Evolutionary conservation across 257 asterid species (phyloP).

Genomic region (Thymus quinquecostatus): DNA sequence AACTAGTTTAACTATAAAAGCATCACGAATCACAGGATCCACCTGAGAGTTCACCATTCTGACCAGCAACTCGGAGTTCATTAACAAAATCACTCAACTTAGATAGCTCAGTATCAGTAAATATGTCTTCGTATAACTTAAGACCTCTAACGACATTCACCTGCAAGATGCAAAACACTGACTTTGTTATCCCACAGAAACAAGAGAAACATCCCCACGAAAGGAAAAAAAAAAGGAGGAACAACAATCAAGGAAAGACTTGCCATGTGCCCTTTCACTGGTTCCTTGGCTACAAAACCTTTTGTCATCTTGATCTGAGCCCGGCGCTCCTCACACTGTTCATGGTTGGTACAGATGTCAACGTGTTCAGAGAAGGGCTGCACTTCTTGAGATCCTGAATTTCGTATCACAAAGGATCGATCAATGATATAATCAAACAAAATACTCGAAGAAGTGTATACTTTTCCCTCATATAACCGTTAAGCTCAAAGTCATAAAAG

Average conservation of each 20-base stretch:
- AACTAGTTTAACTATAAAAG: constrained; percentile 75
- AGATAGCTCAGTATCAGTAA: constrained; percentile 73
- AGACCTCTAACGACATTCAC: constrained; percentile 96
- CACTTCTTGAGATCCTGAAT: constrained; percentile 83
- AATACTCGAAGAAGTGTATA: constrained; percentile 7
- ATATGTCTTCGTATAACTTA: constrained; percentile 80
- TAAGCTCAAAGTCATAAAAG: constrained; percentile 19
- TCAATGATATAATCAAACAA: not conserved
- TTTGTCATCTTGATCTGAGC: constrained; percentile 77
- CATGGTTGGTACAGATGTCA: constrained; percentile 79
- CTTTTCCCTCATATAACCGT: constrained; percentile 19
- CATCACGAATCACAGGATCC: constrained; percentile 89
- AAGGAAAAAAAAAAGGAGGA: not conserved
- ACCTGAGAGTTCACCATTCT: constrained; percentile 99
- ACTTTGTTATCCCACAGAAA: constrained; percentile 7
- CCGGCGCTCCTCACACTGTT: constrained; percentile 75
- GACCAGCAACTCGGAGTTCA: constrained; percentile 93
- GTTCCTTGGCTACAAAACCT: constrained; percentile 89
- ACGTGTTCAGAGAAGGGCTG: constrained; percentile 56
- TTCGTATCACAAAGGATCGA: constrained; percentile 19
- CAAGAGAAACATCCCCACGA: not conserved
- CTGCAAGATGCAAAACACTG: constrained; percentile 43
- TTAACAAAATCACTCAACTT: constrained; percentile 80
- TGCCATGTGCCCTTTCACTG: constrained; percentile 89
- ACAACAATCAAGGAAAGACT: constrained; percentile 36